These are phyloP conservation scores for Calonectria pteridis DNA, from an alignment of 2,329 filamentous ascomycete species.

Conservation along the genomic window DNA sequence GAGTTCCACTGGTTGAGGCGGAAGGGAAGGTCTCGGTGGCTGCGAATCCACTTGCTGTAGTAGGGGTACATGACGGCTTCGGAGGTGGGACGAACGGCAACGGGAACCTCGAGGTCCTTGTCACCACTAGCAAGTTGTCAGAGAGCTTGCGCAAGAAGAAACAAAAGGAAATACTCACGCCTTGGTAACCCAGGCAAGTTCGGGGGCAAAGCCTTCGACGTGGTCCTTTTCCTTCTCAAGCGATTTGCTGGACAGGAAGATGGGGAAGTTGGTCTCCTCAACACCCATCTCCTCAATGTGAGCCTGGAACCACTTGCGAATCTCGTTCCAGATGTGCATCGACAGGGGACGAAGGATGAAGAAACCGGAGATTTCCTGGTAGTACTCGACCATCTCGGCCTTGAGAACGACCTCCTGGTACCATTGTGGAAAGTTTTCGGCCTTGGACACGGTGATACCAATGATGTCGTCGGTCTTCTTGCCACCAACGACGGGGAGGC, in stretches of 20 bases:
- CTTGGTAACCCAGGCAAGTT: slow-evolving; percentile 90
- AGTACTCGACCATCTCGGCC: slow-evolving; percentile 98
- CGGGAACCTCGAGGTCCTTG: slow-evolving; percentile 87
- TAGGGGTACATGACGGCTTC: slow-evolving; percentile 94
- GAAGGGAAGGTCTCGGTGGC: slow-evolving; percentile 92
- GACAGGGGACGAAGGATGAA: slow-evolving; percentile 86
- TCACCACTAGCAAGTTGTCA: slow-evolving; percentile 73
- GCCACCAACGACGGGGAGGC: slow-evolving; percentile 65
- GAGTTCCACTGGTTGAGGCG: slow-evolving; percentile 99
- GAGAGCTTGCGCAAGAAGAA: slow-evolving; percentile 24
- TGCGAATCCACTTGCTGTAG: slow-evolving; percentile 97
- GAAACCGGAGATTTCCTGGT: slow-evolving; percentile 92
- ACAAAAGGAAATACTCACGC: slow-evolving; percentile 64
- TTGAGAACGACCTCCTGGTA: slow-evolving; percentile 98
- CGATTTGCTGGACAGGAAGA: slow-evolving; percentile 94
- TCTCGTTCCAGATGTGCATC: slow-evolving; percentile 76
- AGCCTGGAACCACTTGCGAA: slow-evolving; percentile 75
- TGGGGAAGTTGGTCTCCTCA: slow-evolving; percentile 95
- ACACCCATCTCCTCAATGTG: slow-evolving; percentile 93
- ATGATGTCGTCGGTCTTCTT: slow-evolving; percentile 79
- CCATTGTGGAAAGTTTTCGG: slow-evolving; percentile 91
- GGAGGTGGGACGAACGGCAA: slow-evolving; percentile 76
- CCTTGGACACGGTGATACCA: slow-evolving; percentile 88
- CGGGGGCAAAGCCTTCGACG: slow-evolving; percentile 97
- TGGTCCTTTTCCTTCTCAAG: slow-evolving; percentile 92